phyloP scores from a whole-genome alignment of 495 filamentous ascomycete species.

The Hypomontagnella submonticulosa region DNA sequence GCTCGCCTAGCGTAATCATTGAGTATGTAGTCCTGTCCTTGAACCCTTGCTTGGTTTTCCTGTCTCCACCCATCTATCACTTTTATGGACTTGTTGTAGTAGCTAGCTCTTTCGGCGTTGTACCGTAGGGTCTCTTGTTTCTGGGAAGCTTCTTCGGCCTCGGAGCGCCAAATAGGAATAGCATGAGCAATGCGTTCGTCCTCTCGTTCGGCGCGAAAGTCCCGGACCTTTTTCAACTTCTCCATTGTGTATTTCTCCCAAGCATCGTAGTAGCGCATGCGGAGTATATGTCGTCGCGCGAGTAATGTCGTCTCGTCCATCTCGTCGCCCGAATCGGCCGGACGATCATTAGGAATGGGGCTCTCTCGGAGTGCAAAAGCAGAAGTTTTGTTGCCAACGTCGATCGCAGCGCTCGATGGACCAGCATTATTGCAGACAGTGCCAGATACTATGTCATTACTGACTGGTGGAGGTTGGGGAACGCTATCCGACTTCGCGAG shows the following conservation, averaged over 20 bases:
- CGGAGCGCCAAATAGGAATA: slow-evolving; percentile 42
- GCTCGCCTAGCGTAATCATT: slow-evolving; percentile 40
- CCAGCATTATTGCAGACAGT: background rate
- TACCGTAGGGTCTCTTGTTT: slow-evolving; percentile 25
- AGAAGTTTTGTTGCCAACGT: background rate
- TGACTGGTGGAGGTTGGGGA: background rate
- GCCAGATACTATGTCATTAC: background rate
- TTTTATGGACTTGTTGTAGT: slow-evolving; percentile 33
- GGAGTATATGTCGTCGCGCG: slow-evolving; percentile 74
- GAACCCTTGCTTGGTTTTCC: slow-evolving; percentile 17
- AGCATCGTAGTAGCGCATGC: slow-evolving; percentile 77
- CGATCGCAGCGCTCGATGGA: background rate
- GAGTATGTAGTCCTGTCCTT: slow-evolving; percentile 28
- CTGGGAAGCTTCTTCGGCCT: slow-evolving; percentile 25
- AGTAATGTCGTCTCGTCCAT: slow-evolving; percentile 62
- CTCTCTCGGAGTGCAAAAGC: background rate
- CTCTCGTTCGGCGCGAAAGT: slow-evolving; percentile 64
- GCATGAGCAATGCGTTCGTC: slow-evolving; percentile 21
- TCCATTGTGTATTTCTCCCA: slow-evolving; percentile 80
- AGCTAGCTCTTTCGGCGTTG: slow-evolving; percentile 31
- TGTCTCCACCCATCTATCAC: slow-evolving; percentile 40
- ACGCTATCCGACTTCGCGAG: background rate
- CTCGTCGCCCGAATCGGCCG: slow-evolving; percentile 22
- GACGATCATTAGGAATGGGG: slow-evolving; percentile 3
- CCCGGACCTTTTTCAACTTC: slow-evolving; percentile 73